Conservation (phyloP, 306 rosid species). For the Canavalia gladiata region DNA sequence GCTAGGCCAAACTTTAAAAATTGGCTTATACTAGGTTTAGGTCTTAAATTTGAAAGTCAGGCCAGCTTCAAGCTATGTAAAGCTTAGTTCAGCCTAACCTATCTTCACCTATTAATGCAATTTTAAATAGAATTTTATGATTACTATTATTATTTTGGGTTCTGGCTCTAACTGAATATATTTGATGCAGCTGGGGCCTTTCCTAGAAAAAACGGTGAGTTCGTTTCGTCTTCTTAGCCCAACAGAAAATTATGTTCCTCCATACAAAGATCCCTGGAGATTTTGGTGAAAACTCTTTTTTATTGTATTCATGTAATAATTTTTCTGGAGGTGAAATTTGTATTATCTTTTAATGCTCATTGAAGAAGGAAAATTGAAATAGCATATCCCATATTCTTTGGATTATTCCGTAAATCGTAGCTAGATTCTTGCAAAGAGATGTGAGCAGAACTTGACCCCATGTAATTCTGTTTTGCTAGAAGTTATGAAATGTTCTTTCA, state of each 20-base stretch:
- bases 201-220: constrained; percentile 70
- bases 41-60: too few relatives aligned
- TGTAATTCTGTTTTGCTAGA: not conserved
- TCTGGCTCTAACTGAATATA: constrained; percentile 2
- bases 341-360: constrained; percentile 32
- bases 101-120: not conserved
- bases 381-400: constrained; percentile 29
- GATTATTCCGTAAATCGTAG: not conserved
- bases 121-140: not conserved
- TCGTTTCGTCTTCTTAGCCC: constrained; percentile 90
- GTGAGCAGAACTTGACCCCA: constrained; percentile 5
- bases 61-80: too few relatives aligned
- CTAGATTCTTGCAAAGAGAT: constrained; percentile 2
- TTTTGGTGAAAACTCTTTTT: constrained; percentile 77
- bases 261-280: constrained; percentile 97
- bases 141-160: not conserved
- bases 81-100: too few relatives aligned
- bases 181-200: constrained; percentile 85
- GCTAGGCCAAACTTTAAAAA: too few relatives aligned
- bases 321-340: constrained; percentile 5
- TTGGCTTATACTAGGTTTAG: too few relatives aligned
- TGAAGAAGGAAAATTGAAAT: constrained; percentile 23
- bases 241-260: constrained; percentile 88
- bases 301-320: constrained; percentile 34
- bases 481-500: not conserved